Conservation (phyloP, 1,139 yeast genomes). For the Debaryomycetaceae sp. region DNA sequence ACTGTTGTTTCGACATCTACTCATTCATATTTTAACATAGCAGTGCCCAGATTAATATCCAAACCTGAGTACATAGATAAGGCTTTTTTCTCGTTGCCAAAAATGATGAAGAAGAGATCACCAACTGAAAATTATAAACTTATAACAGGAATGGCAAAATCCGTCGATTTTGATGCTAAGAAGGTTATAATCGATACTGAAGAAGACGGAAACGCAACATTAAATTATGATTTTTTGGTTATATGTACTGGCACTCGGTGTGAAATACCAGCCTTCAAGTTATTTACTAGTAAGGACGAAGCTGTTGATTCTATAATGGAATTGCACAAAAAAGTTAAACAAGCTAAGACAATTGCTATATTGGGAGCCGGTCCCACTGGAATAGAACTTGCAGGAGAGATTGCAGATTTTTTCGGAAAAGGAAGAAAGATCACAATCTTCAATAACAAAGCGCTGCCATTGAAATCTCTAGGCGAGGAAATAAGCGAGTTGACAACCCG, state of each 20-base stretch:
- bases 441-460: slow-evolving; percentile 19
- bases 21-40: slow-evolving; percentile 14
- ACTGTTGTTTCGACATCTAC: slow-evolving; percentile 15
- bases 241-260: slow-evolving; percentile 24
- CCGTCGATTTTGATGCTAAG: slow-evolving; percentile 14
- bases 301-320: slow-evolving; percentile 9
- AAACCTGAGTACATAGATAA: slow-evolving; percentile 15
- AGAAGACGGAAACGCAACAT: slow-evolving; percentile 5
- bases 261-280: slow-evolving; percentile 16
- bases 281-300: slow-evolving; percentile 9
- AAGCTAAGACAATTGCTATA: slow-evolving; percentile 20
- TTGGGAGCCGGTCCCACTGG: slow-evolving; percentile 33
- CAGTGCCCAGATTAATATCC: slow-evolving; percentile 23
- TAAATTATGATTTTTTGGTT: slow-evolving; percentile 22
- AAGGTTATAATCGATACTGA: slow-evolving; percentile 7
- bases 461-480: slow-evolving; percentile 9
- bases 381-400: slow-evolving; percentile 26
- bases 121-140: slow-evolving; percentile 7
- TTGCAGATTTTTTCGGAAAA: slow-evolving; percentile 15
- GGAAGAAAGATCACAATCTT: slow-evolving; percentile 17
- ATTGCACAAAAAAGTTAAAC: slow-evolving; percentile 9
- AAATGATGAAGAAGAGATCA: slow-evolving; percentile 8
- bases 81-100: slow-evolving; percentile 11
- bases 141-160: slow-evolving; percentile 15
- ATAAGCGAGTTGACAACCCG: slow-evolving; percentile 11